phyloP scores from a whole-genome alignment of 352 stramenopile genomes.

The Phytophthora ramorum region DNA sequence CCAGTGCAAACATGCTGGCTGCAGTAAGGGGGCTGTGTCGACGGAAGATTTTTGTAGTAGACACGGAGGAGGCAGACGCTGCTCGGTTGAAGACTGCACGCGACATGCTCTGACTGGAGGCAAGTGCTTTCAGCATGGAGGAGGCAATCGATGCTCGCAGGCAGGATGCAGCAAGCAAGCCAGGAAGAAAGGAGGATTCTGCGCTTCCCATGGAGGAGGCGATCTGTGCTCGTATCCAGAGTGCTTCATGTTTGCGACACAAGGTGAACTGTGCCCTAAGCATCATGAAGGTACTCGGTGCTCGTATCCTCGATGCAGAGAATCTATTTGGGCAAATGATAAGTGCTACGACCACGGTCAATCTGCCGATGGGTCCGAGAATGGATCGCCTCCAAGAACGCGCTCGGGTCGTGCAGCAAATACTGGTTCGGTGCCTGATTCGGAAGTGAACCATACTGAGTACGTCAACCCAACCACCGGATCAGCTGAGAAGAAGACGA shows the following conservation, averaged over 20 bases:
- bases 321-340: neutral
- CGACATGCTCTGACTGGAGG: neutral
- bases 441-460: neutral
- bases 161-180: constrained; percentile 14
- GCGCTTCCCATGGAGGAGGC: neutral
- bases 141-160: constrained; percentile 4
- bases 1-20: neutral
- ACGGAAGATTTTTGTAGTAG: neutral
- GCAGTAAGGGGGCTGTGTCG: neutral
- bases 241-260: neutral
- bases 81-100: neutral
- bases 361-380: neutral
- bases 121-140: neutral
- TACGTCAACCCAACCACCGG: too few relatives aligned
- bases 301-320: neutral
- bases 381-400: neutral
- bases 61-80: neutral
- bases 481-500: neutral
- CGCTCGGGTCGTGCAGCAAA: neutral
- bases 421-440: neutral
- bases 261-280: neutral
- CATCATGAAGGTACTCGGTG: neutral
- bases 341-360: neutral
- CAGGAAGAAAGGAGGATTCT: neutral
- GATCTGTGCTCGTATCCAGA: neutral